Base-by-base conservation (phyloP, 1,139 yeast genomes). In the Yamadazyma membranifaciens region DNA sequence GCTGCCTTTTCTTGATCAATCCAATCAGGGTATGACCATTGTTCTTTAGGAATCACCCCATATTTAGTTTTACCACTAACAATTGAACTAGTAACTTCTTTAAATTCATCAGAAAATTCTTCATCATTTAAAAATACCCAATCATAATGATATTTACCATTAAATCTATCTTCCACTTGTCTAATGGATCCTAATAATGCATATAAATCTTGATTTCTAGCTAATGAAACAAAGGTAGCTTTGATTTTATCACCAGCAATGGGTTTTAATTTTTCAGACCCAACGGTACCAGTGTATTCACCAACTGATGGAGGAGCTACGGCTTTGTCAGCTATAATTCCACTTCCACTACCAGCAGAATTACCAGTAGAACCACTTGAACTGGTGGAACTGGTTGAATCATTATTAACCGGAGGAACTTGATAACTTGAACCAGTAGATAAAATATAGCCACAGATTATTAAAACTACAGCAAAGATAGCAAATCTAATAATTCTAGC, bases 401-500 rank as follows among this genome's bases (percentile, higher is more conserved):
- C 34, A 15, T 15, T 9, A 28, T 11, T 34, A 20, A n/a, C 27
- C 2, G 46, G 34, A 14, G 44, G 43, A n/a, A 41, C 51, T 40
- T 48, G 52, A 55, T 58, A 45, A 39, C 58, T 65, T 7, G 83
- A 73, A 7, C 87, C 87, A 50, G 75, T 72, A 15, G 86, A 74
- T 34, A 81, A 71, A 39, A 81, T 75, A 55, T 69, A 80, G 13
- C 84, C 83, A 55, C 83, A 78, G 16, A 73, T 63, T 40, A 81
- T 65, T 54, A 81, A 66, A 15, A 79, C 69, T 15, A 75, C 59
- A 27, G 86, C 85, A 55, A 81, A 76, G 35, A 80, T 69, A 33
- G 77, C 84, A 53, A 81, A 80, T 53, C 87, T 67, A 36, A 79
- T 63, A 48, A 81, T 56, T 54, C 87, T 74, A 45, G 86, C 83